Conservation (phyloP, 768 basidiomycete species). For the Lanmaoa rubissima region DNA sequence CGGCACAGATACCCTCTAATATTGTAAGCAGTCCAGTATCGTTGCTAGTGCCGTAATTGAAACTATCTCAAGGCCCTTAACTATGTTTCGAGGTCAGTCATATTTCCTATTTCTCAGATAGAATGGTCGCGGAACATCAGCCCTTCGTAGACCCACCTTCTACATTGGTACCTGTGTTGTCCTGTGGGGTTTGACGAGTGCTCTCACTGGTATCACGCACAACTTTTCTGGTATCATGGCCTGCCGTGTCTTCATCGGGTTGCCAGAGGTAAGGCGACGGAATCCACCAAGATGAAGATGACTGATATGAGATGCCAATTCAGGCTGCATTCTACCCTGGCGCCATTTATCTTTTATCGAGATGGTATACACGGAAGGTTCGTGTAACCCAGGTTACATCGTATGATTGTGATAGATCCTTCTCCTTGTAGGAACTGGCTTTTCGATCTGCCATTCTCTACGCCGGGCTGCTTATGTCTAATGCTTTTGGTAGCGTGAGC, state of each 20-base stretch:
- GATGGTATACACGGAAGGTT: constrained; percentile 27
- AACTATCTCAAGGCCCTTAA: constrained; percentile 47
- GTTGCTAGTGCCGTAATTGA: neutral
- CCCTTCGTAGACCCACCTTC: constrained; percentile 47
- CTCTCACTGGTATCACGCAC: constrained; percentile 58
- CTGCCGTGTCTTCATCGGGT: constrained; percentile 59
- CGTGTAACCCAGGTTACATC: neutral
- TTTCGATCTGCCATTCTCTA: constrained; percentile 63
- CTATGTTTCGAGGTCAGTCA: constrained; percentile 44
- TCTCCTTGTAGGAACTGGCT: constrained; percentile 49
- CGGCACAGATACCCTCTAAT: constrained; percentile 45
- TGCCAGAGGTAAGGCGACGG: constrained; percentile 47
- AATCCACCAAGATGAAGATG: neutral
- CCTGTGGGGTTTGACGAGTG: constrained; percentile 62
- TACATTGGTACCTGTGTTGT: constrained; percentile 62
- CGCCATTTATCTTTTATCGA: constrained; percentile 35
- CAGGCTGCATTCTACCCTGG: constrained; percentile 67
- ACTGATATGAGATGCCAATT: neutral
- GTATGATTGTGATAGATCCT: neutral
- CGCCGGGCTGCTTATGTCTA: constrained; percentile 56
- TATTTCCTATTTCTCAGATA: neutral
- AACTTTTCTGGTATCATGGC: constrained; percentile 56
- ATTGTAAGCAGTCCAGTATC: neutral
- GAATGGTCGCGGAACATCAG: neutral
- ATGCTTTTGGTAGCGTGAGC: constrained; percentile 64